Conservation (phyloP, 176 grass and related monocot genomes). For the Cocos nucifera region DNA sequence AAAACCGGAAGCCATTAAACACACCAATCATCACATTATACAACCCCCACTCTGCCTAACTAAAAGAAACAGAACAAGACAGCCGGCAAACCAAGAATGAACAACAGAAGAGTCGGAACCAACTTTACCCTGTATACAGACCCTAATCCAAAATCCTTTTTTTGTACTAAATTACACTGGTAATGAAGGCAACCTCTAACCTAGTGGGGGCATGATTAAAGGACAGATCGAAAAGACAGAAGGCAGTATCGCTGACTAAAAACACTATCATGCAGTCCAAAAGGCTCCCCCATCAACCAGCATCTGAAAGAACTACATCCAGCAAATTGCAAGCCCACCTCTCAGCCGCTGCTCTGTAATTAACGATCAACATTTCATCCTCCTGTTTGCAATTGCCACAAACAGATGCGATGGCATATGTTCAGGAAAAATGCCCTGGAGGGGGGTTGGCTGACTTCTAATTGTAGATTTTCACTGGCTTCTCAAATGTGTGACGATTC, state of each 20-base stretch:
- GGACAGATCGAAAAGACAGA: slow-evolving; percentile 18
- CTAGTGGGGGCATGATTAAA: slow-evolving; percentile 19
- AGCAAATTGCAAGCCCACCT: no score
- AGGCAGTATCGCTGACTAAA: not conserved
- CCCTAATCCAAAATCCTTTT: slow-evolving; percentile 36
- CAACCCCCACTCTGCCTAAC: not conserved
- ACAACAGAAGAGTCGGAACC: slow-evolving; percentile 16
- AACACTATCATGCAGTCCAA: slow-evolving; percentile 10
- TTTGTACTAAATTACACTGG: slow-evolving; percentile 49
- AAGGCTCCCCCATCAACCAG: slow-evolving; percentile 3
- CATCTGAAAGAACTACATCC: no score
- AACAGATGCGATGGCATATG: not conserved
- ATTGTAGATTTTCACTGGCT: slow-evolving; percentile 97
- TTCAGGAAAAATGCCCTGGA: not conserved
- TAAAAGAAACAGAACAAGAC: slow-evolving; percentile 2
- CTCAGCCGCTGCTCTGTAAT: no score
- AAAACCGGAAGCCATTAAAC: not conserved
- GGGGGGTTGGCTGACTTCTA: slow-evolving; percentile 20
- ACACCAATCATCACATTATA: slow-evolving; percentile 5
- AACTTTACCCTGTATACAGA: slow-evolving; percentile 71
- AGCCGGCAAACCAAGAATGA: slow-evolving; percentile 1
- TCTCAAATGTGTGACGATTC: slow-evolving; percentile 91
- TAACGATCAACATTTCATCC: no score
- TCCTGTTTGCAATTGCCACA: not conserved
- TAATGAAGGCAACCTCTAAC: slow-evolving; percentile 29